phyloP scores from a whole-genome alignment of 73 alveolate species.

The Symbiodinium natans region DNA sequence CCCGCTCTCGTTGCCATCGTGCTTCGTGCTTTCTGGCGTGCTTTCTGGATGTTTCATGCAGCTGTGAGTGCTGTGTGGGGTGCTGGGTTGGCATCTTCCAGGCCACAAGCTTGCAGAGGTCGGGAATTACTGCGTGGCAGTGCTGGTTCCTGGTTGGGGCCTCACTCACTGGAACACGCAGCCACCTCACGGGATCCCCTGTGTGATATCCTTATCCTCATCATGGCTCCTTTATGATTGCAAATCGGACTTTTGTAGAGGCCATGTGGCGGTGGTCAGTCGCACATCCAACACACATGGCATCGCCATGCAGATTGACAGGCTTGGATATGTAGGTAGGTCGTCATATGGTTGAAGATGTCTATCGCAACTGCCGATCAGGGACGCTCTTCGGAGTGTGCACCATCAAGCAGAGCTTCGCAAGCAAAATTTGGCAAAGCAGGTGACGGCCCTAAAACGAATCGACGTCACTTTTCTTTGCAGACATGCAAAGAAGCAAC shows the following conservation, averaged over 20 bases:
- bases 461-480: too few species aligned
- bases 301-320: neutral
- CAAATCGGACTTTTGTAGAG: neutral
- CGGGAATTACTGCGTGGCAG: neutral
- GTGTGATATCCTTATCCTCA: too few species aligned
- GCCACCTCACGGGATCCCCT: too few species aligned
- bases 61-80: neutral
- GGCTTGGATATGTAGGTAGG: neutral
- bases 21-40: too few species aligned
- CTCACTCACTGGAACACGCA: neutral
- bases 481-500: too few species aligned
- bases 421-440: neutral
- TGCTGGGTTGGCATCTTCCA: too few species aligned
- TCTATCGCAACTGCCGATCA: neutral
- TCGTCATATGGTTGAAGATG: neutral
- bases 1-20: neutral
- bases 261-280: neutral
- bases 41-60: too few species aligned
- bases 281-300: neutral
- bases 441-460: neutral
- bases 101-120: conserved; percentile 3
- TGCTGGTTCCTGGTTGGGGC: neutral
- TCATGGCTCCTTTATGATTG: too few species aligned
- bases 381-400: neutral
- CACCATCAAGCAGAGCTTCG: conserved; percentile 1